Base-by-base conservation (phyloP, 108 stramenopile genomes). In the Seminavis robusta region DNA sequence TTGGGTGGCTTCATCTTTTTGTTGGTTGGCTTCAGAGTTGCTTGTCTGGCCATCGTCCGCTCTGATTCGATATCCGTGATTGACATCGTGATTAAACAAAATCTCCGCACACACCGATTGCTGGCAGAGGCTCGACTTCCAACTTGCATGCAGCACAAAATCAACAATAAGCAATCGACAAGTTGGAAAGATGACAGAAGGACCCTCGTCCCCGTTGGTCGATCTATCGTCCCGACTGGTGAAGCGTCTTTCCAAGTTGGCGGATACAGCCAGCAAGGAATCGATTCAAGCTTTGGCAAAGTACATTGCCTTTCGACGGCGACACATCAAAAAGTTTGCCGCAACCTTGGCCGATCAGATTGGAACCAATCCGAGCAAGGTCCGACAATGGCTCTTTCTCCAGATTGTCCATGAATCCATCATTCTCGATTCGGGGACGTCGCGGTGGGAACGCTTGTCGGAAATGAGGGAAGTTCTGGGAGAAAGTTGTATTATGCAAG, bases 281-380 rank as follows among this genome's bases (percentile, higher is more conserved):
- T 65, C 73, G 19, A 61, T 83, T 15, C 73, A 71, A 59, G 74
- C 81, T 6, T 13, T 74, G 19, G 69, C 73, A 23, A 69, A 73
- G 39, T 83, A 76, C 76, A 64, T 83, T 36, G 56, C 32, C 0
- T 83, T 83, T 63, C 77, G 77, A 61, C 71, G 73, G 16, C 77
- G 74, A 45, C 72, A 74, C 47, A 48, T 54, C 31, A 29, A 44
- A 6, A 50, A 23, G 2, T 46, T 83, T 42, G 21, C 40, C 28
- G 27, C 55, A 10, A 53, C 54, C 4, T 34, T 65, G 25, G 23
- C 38, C 10, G 51, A 34, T 7, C 15, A 34, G 11, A 40, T 4
- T 11, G 31, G 4, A 19, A 19, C 27, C 11, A 7, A 46, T 43
- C 23, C 45, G 4, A 11, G 23, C n/a, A 8, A 45, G 33, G 27